These are phyloP conservation scores for Trifolium pratense DNA, from an alignment of 306 rosid species.

Conservation along the genomic window DNA sequence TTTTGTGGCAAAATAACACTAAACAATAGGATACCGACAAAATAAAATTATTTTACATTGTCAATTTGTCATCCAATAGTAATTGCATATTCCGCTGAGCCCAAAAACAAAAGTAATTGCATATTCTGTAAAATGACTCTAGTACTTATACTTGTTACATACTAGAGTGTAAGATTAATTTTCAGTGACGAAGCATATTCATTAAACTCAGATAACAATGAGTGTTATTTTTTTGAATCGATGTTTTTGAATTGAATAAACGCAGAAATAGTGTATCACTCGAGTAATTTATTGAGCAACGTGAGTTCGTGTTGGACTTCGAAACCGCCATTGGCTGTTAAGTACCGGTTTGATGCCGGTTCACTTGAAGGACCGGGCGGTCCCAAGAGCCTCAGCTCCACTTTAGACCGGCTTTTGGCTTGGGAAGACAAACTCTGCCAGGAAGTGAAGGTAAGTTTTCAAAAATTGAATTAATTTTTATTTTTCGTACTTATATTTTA, in stretches of 20 bases:
- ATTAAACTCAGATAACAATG: too few relatives aligned
- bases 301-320: constrained; percentile 91
- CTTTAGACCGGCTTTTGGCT: constrained; percentile 86
- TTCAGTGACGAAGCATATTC: too few relatives aligned
- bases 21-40: too few relatives aligned
- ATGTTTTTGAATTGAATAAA: constrained; percentile 6
- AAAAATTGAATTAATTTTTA: not conserved
- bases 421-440: constrained; percentile 93
- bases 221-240: too few relatives aligned
- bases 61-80: too few relatives aligned
- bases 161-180: too few relatives aligned
- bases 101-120: too few relatives aligned
- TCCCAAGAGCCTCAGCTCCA: constrained; percentile 77
- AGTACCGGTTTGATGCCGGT: constrained; percentile 74
- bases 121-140: too few relatives aligned
- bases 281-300: constrained; percentile 75
- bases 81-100: too few relatives aligned
- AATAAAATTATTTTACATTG: too few relatives aligned
- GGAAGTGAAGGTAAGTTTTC: constrained; percentile 76
- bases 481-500: not conserved
- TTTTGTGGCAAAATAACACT: too few relatives aligned
- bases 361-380: constrained; percentile 66
- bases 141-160: too few relatives aligned
- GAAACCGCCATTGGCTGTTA: constrained; percentile 88
- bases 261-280: constrained; percentile 93